Evolutionary conservation across 108 stramenopile species (phyloP).

Genomic region (Hondaea fermentalgiana): DNA sequence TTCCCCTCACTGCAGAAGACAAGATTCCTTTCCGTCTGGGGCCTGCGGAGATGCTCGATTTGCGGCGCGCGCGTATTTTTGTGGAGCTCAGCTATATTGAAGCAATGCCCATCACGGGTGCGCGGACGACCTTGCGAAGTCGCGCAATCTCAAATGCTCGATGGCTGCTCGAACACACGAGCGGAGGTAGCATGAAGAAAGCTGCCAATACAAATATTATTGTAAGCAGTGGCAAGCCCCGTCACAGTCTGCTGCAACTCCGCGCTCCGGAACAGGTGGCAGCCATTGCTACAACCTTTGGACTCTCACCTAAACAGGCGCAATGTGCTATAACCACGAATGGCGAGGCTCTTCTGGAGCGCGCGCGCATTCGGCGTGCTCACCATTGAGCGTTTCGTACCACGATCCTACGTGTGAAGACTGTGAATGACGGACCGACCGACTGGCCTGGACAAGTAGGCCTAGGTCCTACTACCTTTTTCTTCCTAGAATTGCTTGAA

Average conservation of each 20-base stretch:
- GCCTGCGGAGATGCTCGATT: not conserved
- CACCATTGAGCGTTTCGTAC: not conserved
- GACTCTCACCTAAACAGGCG: not conserved
- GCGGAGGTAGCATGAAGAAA: not conserved
- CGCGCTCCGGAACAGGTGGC: not conserved
- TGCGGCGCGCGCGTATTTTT: not conserved
- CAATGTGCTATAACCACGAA: not conserved
- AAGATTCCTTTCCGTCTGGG: not conserved
- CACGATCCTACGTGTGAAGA: not conserved
- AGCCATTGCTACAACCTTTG: not conserved
- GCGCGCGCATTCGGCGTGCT: not conserved
- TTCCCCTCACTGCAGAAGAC: not conserved
- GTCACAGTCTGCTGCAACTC: not conserved
- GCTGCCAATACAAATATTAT: not conserved
- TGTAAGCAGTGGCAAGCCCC: not conserved
- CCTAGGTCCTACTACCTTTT: not conserved
- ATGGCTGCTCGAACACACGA: not conserved
- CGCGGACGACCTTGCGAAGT: not conserved
- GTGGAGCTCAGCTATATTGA: not conserved
- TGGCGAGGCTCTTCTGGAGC: not conserved
- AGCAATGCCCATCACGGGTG: not conserved
- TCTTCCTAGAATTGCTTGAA: not conserved
- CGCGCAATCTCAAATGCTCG: not conserved
- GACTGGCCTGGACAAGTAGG: not conserved
- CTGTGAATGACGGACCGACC: not conserved